Conservation (phyloP, 2,329 filamentous ascomycete species). For the Fusarium virguliforme region DNA sequence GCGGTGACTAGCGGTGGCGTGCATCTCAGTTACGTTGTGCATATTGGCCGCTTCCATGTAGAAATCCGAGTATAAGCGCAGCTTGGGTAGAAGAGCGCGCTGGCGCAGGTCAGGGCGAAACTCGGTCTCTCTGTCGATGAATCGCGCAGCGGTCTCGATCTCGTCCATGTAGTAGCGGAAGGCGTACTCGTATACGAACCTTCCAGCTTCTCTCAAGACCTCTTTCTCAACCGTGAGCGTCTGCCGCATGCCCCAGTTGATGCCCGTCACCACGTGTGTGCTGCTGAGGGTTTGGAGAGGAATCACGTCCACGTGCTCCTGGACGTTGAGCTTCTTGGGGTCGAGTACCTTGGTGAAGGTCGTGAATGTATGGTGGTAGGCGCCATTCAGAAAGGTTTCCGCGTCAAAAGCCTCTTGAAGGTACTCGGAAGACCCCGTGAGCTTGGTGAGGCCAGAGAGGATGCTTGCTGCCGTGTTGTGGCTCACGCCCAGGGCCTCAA, state of each 20-base stretch:
- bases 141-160: neutral
- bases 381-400: neutral
- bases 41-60: too few relatives aligned
- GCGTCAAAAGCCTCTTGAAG: neutral
- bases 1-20: constrained; percentile 7
- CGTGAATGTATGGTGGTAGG: neutral
- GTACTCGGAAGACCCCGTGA: constrained; percentile 26
- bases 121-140: neutral
- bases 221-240: constrained; percentile 20
- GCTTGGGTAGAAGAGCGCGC: constrained; percentile 9
- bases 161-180: constrained; percentile 23
- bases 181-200: neutral
- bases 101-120: too few relatives aligned
- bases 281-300: neutral
- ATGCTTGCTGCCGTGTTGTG: constrained; percentile 29
- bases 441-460: constrained; percentile 14
- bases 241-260: constrained; percentile 36
- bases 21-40: neutral
- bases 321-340: neutral
- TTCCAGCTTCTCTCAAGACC: neutral
- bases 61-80: constrained; percentile 36
- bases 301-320: neutral
- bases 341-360: constrained; percentile 16
- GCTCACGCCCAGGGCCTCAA: constrained; percentile 16
- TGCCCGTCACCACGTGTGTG: constrained; percentile 32